These are phyloP conservation scores for Anethum foeniculum DNA, from an alignment of 140 eudicot species.

Conservation along the genomic window DNA sequence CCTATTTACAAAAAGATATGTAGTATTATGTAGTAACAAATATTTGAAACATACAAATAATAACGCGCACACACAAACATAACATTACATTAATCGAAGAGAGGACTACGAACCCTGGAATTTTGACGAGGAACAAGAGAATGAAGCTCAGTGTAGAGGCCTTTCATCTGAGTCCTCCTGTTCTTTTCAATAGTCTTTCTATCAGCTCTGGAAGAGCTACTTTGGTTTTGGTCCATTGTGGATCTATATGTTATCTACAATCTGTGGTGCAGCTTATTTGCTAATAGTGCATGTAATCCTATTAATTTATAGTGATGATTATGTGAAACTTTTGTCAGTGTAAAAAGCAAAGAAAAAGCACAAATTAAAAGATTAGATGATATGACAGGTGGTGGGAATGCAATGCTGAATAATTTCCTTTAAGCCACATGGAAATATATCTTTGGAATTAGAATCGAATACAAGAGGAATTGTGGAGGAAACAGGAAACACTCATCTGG, in stretches of 20 bases:
- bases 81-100: background rate
- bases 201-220: slow-evolving; percentile 49
- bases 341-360: background rate
- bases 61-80: background rate
- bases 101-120: slow-evolving; percentile 40
- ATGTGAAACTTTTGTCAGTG: background rate
- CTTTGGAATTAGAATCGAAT: background rate
- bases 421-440: background rate
- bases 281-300: background rate
- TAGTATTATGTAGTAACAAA: background rate
- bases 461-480: background rate
- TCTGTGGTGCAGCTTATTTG: background rate
- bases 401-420: background rate
- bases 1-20: background rate
- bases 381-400: background rate
- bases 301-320: background rate
- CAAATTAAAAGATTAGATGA: background rate
- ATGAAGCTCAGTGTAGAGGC: slow-evolving; percentile 52
- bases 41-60: background rate
- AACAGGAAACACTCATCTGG: background rate
- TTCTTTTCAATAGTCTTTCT: slow-evolving; percentile 71
- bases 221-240: slow-evolving; percentile 47
- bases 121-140: slow-evolving; percentile 55
- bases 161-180: slow-evolving; percentile 70
- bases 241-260: background rate